Evolutionary conservation across 2,329 filamentous ascomycete genomes (phyloP).

Genomic region (Hypoxylon sp.): DNA sequence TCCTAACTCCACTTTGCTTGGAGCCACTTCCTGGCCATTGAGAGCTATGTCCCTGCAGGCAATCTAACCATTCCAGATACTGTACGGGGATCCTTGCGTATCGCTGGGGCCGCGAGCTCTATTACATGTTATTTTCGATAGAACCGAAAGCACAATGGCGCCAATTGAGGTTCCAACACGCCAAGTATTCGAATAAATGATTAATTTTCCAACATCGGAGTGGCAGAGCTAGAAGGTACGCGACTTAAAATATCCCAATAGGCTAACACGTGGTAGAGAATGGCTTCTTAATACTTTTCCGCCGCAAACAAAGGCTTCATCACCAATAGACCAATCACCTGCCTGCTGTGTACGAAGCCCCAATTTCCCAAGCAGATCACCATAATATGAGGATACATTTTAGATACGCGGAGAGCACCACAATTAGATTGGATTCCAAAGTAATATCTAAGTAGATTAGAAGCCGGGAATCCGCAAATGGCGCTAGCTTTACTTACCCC

Average conservation of each 20-base stretch:
- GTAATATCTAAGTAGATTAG: slow-evolving; percentile 37
- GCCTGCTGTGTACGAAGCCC: slow-evolving; percentile 19
- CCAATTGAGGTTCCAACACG: slow-evolving; percentile 25
- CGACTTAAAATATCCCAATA: slow-evolving; percentile 7
- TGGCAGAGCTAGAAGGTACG: slow-evolving; percentile 12
- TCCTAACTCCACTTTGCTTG: slow-evolving; percentile 23
- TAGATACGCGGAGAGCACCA: slow-evolving; percentile 14
- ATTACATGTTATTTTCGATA: slow-evolving; percentile 16
- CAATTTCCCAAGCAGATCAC: slow-evolving; percentile 42
- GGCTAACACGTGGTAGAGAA: slow-evolving; percentile 19
- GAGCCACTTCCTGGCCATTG: slow-evolving; percentile 29
- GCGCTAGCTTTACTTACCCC: slow-evolving; percentile 37
- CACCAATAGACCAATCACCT: slow-evolving; percentile 32
- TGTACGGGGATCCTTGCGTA: slow-evolving; percentile 33
- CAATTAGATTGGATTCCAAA: not conserved
- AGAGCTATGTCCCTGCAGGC: slow-evolving; percentile 33
- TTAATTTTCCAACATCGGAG: slow-evolving; percentile 19
- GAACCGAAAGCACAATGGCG: slow-evolving; percentile 15
- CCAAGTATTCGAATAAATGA: not conserved
- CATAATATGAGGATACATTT: slow-evolving; percentile 34
- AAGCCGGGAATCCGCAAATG: slow-evolving; percentile 31
- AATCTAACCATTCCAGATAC: slow-evolving; percentile 39
- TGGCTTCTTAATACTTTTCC: slow-evolving; percentile 12
- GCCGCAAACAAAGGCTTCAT: slow-evolving; percentile 27
- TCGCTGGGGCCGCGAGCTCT: slow-evolving; percentile 27